Evolutionary conservation across 108 stramenopile species (phyloP).

Genomic region (Cyclotella cryptica): DNA sequence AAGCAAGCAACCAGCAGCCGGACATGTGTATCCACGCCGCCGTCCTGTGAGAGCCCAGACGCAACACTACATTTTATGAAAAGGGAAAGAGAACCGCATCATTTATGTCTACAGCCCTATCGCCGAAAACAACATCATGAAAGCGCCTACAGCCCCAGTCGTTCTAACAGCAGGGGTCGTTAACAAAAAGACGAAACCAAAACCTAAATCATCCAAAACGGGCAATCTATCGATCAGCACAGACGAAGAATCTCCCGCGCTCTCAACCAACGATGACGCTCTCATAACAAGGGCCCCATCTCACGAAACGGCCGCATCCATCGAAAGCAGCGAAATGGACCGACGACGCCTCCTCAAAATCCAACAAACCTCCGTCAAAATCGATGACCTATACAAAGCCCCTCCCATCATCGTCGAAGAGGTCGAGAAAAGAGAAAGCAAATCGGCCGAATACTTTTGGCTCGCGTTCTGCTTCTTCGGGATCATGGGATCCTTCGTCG

Average conservation of each 20-base stretch:
- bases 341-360: slow-evolving; percentile 27
- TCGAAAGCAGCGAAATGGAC: slow-evolving; percentile 29
- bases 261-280: background rate
- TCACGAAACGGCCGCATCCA: too few relatives aligned
- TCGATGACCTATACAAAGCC: slow-evolving; percentile 49
- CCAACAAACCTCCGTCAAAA: slow-evolving; percentile 40
- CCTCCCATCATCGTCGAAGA: slow-evolving; percentile 43
- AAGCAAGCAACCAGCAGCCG: too few relatives aligned
- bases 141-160: slow-evolving; percentile 27
- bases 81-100: too few relatives aligned
- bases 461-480: slow-evolving; percentile 90
- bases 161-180: slow-evolving; percentile 35
- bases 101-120: too few relatives aligned
- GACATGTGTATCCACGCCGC: too few relatives aligned
- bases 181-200: slow-evolving; percentile 1
- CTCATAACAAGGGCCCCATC: background rate
- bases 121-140: slow-evolving; percentile 20
- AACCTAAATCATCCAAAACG: slow-evolving; percentile 4
- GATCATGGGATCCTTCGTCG: slow-evolving; percentile 90
- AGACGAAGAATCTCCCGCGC: slow-evolving; percentile 1
- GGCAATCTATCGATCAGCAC: background rate
- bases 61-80: too few relatives aligned
- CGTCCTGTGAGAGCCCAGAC: too few relatives aligned
- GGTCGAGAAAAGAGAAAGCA: slow-evolving; percentile 12
- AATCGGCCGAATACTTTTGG: slow-evolving; percentile 71